These are phyloP conservation scores for Emmonsiellopsis sp. DNA, from an alignment of 2,329 filamentous ascomycete genomes.

Conservation along the genomic window DNA sequence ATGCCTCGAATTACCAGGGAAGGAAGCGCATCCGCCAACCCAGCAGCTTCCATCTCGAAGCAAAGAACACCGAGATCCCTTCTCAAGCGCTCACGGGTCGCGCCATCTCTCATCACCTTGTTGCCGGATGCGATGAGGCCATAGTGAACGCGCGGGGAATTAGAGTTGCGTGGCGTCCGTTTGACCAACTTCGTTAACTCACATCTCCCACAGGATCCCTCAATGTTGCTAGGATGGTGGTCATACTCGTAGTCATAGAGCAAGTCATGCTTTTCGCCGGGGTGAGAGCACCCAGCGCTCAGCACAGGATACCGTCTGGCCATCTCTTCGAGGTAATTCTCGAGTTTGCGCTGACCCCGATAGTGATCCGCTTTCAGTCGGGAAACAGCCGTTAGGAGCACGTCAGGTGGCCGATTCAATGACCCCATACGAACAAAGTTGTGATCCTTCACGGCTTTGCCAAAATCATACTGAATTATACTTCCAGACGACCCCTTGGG, in stretches of 20 bases:
- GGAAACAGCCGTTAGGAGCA: not conserved
- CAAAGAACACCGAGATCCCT: conserved; percentile 11
- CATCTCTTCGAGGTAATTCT: not conserved
- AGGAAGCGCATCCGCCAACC: conserved; percentile 20
- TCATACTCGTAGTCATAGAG: not conserved
- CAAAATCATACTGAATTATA: not conserved
- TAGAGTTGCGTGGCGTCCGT: not conserved
- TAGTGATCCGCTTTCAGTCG: not conserved
- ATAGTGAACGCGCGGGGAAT: not conserved
- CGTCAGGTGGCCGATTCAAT: not conserved
- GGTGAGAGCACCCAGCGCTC: not conserved
- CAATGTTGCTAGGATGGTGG: not conserved
- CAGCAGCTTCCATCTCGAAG: conserved; percentile 25
- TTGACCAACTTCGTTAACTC: not conserved
- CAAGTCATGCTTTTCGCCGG: not conserved
- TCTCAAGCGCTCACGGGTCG: not conserved
- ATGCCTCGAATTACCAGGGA: conserved; percentile 34
- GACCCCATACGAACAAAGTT: not conserved
- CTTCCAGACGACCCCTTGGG: not conserved
- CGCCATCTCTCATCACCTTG: not conserved
- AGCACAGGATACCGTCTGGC: no score
- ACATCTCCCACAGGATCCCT: not conserved
- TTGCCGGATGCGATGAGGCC: not conserved
- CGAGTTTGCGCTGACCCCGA: not conserved
- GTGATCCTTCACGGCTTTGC: not conserved